phyloP scores from a whole-genome alignment of 2,329 filamentous ascomycete genomes.

The Fusarium scirpi region DNA sequence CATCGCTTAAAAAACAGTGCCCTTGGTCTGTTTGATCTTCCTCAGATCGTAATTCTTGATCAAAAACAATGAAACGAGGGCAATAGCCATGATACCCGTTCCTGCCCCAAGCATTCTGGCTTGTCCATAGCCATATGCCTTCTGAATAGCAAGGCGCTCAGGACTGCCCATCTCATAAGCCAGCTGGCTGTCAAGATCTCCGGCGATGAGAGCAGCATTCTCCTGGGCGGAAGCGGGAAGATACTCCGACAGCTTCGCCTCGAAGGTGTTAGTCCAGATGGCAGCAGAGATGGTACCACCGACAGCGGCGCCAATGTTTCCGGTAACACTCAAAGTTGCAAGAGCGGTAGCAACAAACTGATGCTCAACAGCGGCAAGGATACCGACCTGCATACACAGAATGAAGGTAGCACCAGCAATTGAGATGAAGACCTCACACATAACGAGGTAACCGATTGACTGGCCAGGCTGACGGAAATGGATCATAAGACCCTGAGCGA shows the following conservation, averaged over 20 bases:
- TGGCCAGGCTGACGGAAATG: constrained; percentile 32
- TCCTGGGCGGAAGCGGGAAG: constrained; percentile 58
- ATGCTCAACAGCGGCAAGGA: constrained; percentile 50
- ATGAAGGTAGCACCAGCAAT: constrained; percentile 66
- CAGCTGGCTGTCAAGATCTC: constrained; percentile 64
- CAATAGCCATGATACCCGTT: constrained; percentile 50
- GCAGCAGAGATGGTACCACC: constrained; percentile 48
- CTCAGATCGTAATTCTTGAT: constrained; percentile 64
- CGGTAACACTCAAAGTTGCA: constrained; percentile 46
- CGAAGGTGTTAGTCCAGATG: constrained; percentile 50
- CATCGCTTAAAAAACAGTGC: constrained; percentile 59
- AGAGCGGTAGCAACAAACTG: constrained; percentile 50
- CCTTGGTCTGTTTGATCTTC: constrained; percentile 63
- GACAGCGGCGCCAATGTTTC: constrained; percentile 47
- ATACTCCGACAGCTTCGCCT: constrained; percentile 60
- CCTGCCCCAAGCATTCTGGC: constrained; percentile 60
- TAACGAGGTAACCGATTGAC: constrained; percentile 57
- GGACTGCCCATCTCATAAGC: constrained; percentile 60
- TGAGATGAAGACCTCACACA: constrained; percentile 65
- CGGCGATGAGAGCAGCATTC: constrained; percentile 63
- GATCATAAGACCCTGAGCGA: constrained; percentile 60
- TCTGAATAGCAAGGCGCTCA: constrained; percentile 65
- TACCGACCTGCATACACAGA: constrained; percentile 44
- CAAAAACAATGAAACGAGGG: constrained; percentile 56
- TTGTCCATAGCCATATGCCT: constrained; percentile 67